A percentile compares a stretch with the other conserved stretches of the same genome.
Evolutionary conservation across 2,329 filamentous ascomycete genomes (phyloP).

Genomic region (Acrocalymma vagum): DNA sequence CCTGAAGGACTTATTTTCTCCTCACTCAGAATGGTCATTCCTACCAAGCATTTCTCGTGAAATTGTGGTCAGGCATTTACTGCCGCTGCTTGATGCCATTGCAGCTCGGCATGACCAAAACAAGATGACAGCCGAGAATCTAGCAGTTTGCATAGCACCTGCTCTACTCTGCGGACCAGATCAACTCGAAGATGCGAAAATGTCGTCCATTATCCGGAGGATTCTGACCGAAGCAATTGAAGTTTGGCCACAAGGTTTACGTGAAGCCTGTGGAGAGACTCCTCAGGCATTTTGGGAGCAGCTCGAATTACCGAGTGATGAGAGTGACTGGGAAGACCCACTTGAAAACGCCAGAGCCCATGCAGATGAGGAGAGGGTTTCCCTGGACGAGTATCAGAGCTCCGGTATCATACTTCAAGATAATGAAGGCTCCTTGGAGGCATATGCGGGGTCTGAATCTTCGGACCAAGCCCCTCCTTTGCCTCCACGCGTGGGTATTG

Average conservation of each 20-base stretch:
- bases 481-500: conserved; percentile 44
- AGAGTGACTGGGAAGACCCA: conserved; percentile 59
- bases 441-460: conserved; percentile 20
- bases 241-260: conserved; percentile 54
- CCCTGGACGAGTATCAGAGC: conserved; percentile 46
- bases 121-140: conserved; percentile 63
- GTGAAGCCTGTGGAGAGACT: conserved; percentile 52
- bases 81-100: conserved; percentile 60
- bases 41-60: conserved; percentile 56
- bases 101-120: conserved; percentile 57
- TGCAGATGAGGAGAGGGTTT: conserved; percentile 30
- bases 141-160: conserved; percentile 64
- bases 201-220: conserved; percentile 60
- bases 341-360: conserved; percentile 41
- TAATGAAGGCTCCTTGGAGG: conserved; percentile 40
- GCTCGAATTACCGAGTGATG: conserved; percentile 49
- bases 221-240: conserved; percentile 59
- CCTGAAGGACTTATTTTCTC: conserved; percentile 56
- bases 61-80: conserved; percentile 59
- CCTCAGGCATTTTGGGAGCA: conserved; percentile 48
- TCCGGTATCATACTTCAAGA: conserved; percentile 55
- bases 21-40: conserved; percentile 55
- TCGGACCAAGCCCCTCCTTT: conserved; percentile 42
- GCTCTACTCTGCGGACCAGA: conserved; percentile 61
- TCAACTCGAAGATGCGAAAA: conserved; percentile 63